phyloP scores from a whole-genome alignment of 2,329 filamentous ascomycete species.

The Colletotrichum sp. region DNA sequence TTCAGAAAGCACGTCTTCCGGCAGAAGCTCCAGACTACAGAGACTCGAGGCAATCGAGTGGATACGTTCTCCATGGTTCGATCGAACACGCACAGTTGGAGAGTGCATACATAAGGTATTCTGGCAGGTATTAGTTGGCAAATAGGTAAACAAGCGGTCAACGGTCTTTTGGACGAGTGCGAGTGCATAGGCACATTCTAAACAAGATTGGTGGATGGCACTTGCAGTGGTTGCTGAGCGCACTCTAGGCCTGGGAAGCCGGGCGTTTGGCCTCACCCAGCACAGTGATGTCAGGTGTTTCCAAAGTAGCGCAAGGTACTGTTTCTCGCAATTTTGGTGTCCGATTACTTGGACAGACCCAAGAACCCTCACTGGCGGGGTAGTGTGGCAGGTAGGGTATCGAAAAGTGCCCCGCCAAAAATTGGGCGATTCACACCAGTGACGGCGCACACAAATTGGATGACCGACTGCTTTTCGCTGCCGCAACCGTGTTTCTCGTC shows the following conservation, averaged over 20 bases:
- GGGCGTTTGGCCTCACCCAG: neutral
- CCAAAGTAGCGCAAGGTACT: neutral
- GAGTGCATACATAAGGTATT: neutral
- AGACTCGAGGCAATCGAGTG: neutral
- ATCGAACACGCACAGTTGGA: neutral
- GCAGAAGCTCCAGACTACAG: neutral
- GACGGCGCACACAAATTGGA: constrained; percentile 23
- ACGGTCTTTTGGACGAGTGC: neutral
- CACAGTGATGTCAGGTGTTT: constrained; percentile 5
- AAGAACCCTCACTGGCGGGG: constrained; percentile 8
- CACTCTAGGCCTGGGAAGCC: neutral
- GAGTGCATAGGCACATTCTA: neutral
- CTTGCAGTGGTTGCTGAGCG: neutral
- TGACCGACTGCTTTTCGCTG: constrained; percentile 21
- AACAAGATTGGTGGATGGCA: neutral
- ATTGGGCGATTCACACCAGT: constrained; percentile 23
- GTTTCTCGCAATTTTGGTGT: too few relatives aligned
- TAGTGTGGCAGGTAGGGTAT: constrained; percentile 13
- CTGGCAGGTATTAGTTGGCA: neutral
- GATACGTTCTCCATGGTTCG: neutral
- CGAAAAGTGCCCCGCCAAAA: constrained; percentile 21
- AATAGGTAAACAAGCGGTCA: neutral
- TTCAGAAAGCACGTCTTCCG: neutral
- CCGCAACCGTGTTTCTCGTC: constrained; percentile 2
- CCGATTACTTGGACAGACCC: neutral